Percentiles rank a stretch among this genome's conserved stretches.
phyloP scores from a whole-genome alignment of 2,329 filamentous ascomycete species.

The Calonectria crousiana region DNA sequence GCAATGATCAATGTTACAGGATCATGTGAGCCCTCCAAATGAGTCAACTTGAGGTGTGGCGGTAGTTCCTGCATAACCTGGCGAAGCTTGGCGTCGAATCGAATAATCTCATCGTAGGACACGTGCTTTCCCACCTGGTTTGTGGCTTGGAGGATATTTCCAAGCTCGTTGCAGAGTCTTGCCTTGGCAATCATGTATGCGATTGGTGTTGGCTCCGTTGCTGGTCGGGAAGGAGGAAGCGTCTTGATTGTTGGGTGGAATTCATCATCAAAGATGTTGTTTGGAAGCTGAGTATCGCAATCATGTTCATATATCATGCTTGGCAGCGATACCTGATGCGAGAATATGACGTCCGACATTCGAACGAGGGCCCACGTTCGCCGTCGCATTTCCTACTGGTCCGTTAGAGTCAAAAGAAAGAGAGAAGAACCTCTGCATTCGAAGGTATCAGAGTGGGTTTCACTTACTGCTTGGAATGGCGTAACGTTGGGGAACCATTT shows the following conservation, averaged over 20 bases:
- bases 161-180: constrained; percentile 75
- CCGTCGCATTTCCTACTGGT: constrained; percentile 74
- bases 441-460: not conserved
- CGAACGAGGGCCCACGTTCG: constrained; percentile 78
- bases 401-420: constrained; percentile 20
- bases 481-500: constrained; percentile 79
- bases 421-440: not conserved
- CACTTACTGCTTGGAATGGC: constrained; percentile 75
- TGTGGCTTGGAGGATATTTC: constrained; percentile 77
- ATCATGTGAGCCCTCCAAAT: constrained; percentile 81
- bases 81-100: constrained; percentile 71
- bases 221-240: constrained; percentile 75
- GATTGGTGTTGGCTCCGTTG: constrained; percentile 79
- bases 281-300: constrained; percentile 80
- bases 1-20: constrained; percentile 88
- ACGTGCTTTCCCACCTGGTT: constrained; percentile 67
- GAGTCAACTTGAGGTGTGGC: constrained; percentile 81
- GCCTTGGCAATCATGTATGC: constrained; percentile 84
- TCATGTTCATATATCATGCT: constrained; percentile 80
- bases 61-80: constrained; percentile 77
- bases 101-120: constrained; percentile 74
- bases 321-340: constrained; percentile 76
- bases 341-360: constrained; percentile 81
- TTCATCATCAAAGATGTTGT: constrained; percentile 86
- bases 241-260: constrained; percentile 76